These are phyloP conservation scores for Xylona heveae DNA, from an alignment of 495 filamentous ascomycete genomes.

Conservation along the genomic window DNA sequence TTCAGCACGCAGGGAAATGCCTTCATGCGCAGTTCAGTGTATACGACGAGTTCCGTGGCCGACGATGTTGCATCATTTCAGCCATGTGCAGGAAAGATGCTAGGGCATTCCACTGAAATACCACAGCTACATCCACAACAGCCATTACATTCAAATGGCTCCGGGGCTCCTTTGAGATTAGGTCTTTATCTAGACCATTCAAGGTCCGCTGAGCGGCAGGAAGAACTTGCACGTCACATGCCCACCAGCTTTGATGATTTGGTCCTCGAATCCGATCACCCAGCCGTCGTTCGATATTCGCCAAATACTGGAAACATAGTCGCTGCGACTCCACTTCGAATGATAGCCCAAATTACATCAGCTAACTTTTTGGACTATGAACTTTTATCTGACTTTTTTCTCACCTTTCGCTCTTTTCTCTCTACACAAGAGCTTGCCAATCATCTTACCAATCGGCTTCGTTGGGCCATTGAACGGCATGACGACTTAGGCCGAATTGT, in stretches of 20 bases:
- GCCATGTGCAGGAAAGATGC: too few relatives aligned
- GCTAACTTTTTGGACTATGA: constrained; percentile 94
- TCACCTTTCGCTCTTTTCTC: constrained; percentile 79
- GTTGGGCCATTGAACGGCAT: constrained; percentile 63
- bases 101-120: too few relatives aligned
- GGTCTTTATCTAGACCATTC: too few relatives aligned
- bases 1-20: constrained; percentile 65
- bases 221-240: too few relatives aligned
- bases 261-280: constrained; percentile 50
- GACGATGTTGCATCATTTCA: constrained; percentile 20
- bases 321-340: constrained; percentile 74
- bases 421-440: constrained; percentile 52
- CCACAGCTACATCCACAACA: too few relatives aligned
- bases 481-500: constrained; percentile 84
- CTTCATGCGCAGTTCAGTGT: constrained; percentile 55
- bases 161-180: too few relatives aligned
- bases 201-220: too few relatives aligned
- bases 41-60: constrained; percentile 24
- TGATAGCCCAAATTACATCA: constrained; percentile 96
- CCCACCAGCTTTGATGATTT: constrained; percentile 58
- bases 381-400: constrained; percentile 91
- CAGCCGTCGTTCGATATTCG: constrained; percentile 69
- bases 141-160: too few relatives aligned
- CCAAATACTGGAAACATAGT: constrained; percentile 47
- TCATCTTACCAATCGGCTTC: constrained; percentile 63